Conservation (phyloP, 768 basidiomycete species). For the Lenzites betulinus region DNA sequence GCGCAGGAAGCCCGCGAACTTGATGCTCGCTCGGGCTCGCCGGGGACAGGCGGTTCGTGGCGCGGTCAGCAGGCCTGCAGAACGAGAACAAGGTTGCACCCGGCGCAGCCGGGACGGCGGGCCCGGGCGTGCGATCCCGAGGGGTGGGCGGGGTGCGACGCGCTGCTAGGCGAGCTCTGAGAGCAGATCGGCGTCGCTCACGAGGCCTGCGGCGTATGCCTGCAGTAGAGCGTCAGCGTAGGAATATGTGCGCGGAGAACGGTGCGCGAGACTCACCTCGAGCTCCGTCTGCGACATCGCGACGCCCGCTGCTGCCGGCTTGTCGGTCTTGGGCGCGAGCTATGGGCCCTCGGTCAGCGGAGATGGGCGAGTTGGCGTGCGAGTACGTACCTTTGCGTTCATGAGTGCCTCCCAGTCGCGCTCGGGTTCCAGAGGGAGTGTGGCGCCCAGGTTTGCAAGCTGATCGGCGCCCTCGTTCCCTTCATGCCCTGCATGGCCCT, state of each 20-base stretch:
- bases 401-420: constrained; percentile 54
- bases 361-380: not conserved
- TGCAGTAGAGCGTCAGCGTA: not conserved
- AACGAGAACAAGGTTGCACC: too few species aligned
- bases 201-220: constrained; percentile 16
- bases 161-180: too few species aligned
- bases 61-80: too few species aligned
- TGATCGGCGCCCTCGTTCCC: constrained; percentile 90
- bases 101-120: too few species aligned
- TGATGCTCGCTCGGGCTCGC: too few species aligned
- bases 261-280: constrained; percentile 5
- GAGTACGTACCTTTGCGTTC: not conserved
- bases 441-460: constrained; percentile 63
- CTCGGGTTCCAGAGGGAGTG: constrained; percentile 44
- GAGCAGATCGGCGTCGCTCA: constrained; percentile 1
- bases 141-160: too few species aligned
- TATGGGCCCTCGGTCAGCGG: not conserved
- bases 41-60: too few species aligned
- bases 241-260: too few species aligned
- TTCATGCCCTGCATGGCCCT: constrained; percentile 71
- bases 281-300: constrained; percentile 4
- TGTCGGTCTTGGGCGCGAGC: not conserved
- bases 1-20: too few species aligned
- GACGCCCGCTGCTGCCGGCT: not conserved
- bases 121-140: too few species aligned